Conservation (phyloP, 495 filamentous ascomycete species). For the Penicillium ochrochloron region DNA sequence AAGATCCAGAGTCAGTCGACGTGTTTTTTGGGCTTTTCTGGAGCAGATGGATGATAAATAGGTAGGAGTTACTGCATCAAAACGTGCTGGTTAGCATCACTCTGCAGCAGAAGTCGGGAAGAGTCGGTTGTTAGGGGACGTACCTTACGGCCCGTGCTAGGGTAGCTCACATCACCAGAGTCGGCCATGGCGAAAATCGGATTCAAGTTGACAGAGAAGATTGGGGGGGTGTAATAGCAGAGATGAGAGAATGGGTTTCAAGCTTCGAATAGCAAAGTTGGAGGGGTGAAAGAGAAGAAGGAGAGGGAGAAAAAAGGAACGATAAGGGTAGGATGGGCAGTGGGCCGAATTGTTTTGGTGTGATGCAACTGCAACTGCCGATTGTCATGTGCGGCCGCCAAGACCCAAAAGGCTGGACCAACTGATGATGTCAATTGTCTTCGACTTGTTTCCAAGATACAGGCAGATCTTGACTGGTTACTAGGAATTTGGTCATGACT, state of each 20-base stretch:
- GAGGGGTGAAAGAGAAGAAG: conserved; percentile 8
- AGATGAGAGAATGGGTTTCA: conserved; percentile 3
- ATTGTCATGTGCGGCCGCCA: conserved; percentile 30
- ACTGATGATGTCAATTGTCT: conserved; percentile 23
- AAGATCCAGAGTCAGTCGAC: conserved; percentile 28
- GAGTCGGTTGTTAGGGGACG: conserved; percentile 25
- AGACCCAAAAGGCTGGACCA: conserved; percentile 3
- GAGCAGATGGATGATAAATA: not conserved
- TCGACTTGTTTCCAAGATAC: not conserved
- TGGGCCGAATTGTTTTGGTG: conserved; percentile 26
- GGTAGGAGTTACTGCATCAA: conserved; percentile 13
- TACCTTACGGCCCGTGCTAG: conserved; percentile 53
- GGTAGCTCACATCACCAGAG: conserved; percentile 48
- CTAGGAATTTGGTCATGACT: not conserved
- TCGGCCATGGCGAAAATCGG: conserved; percentile 32
- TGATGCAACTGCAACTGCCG: conserved; percentile 25
- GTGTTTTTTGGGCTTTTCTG: conserved; percentile 12
- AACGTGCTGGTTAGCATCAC: conserved; percentile 20
- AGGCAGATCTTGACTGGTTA: not conserved
- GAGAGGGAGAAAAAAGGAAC: conserved; percentile 25
- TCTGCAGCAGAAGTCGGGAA: conserved; percentile 13
- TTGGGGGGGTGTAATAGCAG: not conserved
- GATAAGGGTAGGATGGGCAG: conserved; percentile 16
- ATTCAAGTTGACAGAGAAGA: not conserved
- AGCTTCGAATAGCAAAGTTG: not conserved